These are phyloP conservation scores for Xylaria curta DNA, from an alignment of 495 filamentous ascomycete genomes.

Conservation along the genomic window DNA sequence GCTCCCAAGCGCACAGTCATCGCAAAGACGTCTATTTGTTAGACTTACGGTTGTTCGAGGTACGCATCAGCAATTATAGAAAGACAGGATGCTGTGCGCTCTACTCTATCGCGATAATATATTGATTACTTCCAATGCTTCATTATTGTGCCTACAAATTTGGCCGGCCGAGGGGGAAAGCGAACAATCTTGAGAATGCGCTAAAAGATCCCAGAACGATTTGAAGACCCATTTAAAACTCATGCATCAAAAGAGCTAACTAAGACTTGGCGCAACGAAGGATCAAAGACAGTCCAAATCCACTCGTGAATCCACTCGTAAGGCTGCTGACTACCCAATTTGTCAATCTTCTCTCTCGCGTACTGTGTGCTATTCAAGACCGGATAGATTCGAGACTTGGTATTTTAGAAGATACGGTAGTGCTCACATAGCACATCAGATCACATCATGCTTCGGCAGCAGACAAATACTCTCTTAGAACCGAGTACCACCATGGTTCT, in stretches of 20 bases:
- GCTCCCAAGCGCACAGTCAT: neutral
- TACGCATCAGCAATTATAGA: neutral
- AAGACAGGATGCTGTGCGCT: neutral
- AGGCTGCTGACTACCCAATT: constrained; percentile 28
- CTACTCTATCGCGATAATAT: neutral
- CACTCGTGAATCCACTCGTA: constrained; percentile 30
- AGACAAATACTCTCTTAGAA: neutral
- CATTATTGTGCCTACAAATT: neutral
- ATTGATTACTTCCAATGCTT: neutral
- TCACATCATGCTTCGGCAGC: neutral
- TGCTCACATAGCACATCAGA: neutral
- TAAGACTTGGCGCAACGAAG: constrained; percentile 18
- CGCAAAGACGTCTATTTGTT: neutral
- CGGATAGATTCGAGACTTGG: neutral
- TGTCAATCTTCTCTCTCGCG: constrained; percentile 10
- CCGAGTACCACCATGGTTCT: neutral
- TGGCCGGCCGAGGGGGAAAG: constrained; percentile 6
- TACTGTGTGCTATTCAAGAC: neutral
- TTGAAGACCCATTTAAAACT: neutral
- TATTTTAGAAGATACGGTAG: neutral
- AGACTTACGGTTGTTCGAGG: too few relatives aligned
- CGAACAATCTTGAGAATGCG: neutral
- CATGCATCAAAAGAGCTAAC: constrained; percentile 12
- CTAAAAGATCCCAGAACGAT: constrained; percentile 10
- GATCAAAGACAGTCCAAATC: constrained; percentile 15